Evolutionary conservation across 2,329 filamentous ascomycete genomes (phyloP), one percentile per base, ranked within the genome.

Genomic region (Ophiocordyceps australis): DNA sequence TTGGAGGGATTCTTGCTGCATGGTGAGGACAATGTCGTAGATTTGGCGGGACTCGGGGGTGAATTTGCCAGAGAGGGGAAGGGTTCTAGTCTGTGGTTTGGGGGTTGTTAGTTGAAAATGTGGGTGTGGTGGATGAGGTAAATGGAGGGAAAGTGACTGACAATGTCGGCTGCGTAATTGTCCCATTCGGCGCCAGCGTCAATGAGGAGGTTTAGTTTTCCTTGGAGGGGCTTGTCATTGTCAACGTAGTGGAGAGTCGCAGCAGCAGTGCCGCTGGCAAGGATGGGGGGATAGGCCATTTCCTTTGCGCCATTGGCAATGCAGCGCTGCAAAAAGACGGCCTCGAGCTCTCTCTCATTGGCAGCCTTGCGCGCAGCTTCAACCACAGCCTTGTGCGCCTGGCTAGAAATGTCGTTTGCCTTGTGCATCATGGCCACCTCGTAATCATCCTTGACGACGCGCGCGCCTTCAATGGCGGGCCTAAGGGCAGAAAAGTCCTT

Each of bases 231-330:
- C 41, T 74, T 62, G 35, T 83, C 61, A 46, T 92, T 92, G 42
- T 75, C 68, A 14, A 82, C 69, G 40, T 94, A 94, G 53, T 94
- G 86, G 18, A 94, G 62, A 2, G 81, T 89, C 5, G 83, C 80
- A 1, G 78, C 85, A 11, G 79, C 74, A 5, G 71, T 64, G 9
- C 86, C 86, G 18, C 69, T 68, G 1, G 82, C 86, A 12, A 89
- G 72, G 40, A 95, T 94, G 32, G 76, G 74, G 36, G 78, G 69
- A 50, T 95, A 95, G 1, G 86, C 75, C 57, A 91, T 82, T 39
- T 89, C 72, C 43, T 73, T 75, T 27, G 77, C 76, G 14, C 78
- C 79, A 32, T 74, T 62, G 26, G 73, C 65, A 31, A 89, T 67
- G 46, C 80, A 91, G 17, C 64, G 62, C 43, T 80, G 72, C 9